Evolutionary conservation across 441 rosid species (phyloP), one percentile per base, ranked within the genome.

Genomic region (Gossypium davidsonii): DNA sequence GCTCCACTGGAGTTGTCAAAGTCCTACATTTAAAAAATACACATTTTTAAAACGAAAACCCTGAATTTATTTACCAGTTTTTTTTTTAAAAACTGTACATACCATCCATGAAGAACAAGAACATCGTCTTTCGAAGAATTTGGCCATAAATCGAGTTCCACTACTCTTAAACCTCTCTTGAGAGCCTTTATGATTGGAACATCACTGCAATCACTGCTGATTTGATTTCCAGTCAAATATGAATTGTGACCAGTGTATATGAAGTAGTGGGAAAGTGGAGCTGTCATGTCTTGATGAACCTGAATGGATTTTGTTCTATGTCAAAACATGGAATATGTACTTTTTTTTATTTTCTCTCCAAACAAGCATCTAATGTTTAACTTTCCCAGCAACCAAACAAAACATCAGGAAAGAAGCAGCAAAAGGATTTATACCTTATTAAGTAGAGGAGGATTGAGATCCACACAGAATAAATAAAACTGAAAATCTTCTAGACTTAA

Each of bases 91-190:
- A 25, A 44, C n/a, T 46, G n/a, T 6, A 2, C 48, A 42, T 76
- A 89, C 91, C 91, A 84, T 75, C 91, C 93, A 77, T 89, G 93
- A 34, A 87, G 91, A 78, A 89, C 86, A 82, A 73, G 89, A 28
- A 87, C 86, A 76, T 80, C 84, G 20, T 85, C 87, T 52, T 84
- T 86, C 1, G 84, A 72, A n/a, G 90, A 87, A 82, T 87, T 85
- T 11, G 93, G 91, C 93, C 93, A 89, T 64, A 89, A 31, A 75
- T 89, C 93, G 67, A 89, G 91, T 64, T 89, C 90, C 26, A 89
- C 88, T 69, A 83, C 94, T 76, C 88, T 57, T 39, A 87, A 83
- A 14, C 89, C 90, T 79, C 80, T 84, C 74, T 83, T 80, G 61
- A 87, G 73, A 0, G 91, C 90, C 76, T 74, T 83, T 37, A 86